Conservation (phyloP, 140 eudicot genomes). For the Ambrosia hybrid region DNA sequence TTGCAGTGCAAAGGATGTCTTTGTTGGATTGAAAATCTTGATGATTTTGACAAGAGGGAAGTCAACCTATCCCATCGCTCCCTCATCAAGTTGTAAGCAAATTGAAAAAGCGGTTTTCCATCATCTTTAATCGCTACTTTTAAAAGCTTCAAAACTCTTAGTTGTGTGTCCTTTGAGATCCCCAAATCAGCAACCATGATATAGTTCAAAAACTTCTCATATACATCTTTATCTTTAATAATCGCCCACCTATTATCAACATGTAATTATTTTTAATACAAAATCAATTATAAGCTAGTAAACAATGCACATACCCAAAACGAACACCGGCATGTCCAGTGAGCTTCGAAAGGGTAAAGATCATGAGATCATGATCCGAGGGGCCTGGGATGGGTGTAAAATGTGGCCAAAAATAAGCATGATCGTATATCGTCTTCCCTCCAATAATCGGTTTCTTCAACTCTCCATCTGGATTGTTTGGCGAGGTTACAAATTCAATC, state of each 20-base stretch:
- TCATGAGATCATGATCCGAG: constrained; percentile 24
- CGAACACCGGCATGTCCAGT: constrained; percentile 24
- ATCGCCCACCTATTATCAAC: constrained; percentile 21
- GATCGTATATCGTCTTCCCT: constrained; percentile 23
- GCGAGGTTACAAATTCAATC: constrained; percentile 26
- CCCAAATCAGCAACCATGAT: constrained; percentile 15
- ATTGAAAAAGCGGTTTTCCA: constrained; percentile 19
- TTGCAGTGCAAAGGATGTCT: constrained; percentile 25
- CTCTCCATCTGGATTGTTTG: constrained; percentile 28
- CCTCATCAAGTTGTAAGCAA: constrained; percentile 17
- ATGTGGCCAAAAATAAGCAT: constrained; percentile 18
- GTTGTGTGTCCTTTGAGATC: constrained; percentile 19
- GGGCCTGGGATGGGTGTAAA: constrained; percentile 20
- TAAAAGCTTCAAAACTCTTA: constrained; percentile 22
- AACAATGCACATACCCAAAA: constrained; percentile 15
- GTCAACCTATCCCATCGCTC: constrained; percentile 25
- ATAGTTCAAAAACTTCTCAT: constrained; percentile 4
- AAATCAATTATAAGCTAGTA: not conserved
- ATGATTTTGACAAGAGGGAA: constrained; percentile 16
- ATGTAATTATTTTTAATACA: not conserved
- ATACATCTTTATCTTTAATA: constrained; percentile 26
- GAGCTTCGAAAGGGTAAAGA: constrained; percentile 22
- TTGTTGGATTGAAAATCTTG: constrained; percentile 16
- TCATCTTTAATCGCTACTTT: constrained; percentile 10
- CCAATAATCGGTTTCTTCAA: constrained; percentile 8